phyloP scores from a whole-genome alignment of 1,284 basidiomycete genomes.

The Trametes polyzona region DNA sequence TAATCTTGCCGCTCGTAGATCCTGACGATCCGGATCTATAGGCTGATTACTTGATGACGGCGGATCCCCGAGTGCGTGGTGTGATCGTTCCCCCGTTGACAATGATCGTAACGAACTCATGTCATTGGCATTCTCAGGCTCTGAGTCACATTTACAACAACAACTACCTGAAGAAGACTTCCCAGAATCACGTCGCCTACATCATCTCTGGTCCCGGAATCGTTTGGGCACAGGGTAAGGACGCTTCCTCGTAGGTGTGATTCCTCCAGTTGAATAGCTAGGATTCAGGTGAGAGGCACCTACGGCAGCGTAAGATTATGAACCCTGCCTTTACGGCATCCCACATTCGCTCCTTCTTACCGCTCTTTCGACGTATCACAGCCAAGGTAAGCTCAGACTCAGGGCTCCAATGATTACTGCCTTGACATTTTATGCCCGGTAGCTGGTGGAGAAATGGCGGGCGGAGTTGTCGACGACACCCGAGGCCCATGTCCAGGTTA shows the following conservation, averaged over 20 bases:
- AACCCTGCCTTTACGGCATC: constrained; percentile 32
- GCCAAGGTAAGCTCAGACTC: constrained; percentile 22
- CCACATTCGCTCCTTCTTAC: constrained; percentile 28
- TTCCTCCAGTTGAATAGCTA: neutral
- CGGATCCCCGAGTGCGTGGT: constrained; percentile 16
- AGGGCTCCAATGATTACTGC: too few species aligned
- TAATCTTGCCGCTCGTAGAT: too few species aligned
- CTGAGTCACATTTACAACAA: constrained; percentile 34
- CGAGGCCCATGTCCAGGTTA: constrained; percentile 11
- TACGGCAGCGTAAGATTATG: constrained; percentile 36
- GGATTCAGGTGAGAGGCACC: constrained; percentile 25
- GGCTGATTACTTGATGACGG: constrained; percentile 17
- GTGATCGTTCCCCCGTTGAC: too few species aligned
- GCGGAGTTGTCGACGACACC: constrained; percentile 4
- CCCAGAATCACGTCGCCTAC: constrained; percentile 12
- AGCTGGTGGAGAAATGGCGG: constrained; percentile 27
- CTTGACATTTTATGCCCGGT: neutral
- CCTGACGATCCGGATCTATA: neutral
- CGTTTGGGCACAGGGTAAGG: constrained; percentile 23
- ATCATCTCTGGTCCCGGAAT: constrained; percentile 26
- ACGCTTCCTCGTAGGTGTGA: neutral
- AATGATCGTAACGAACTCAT: neutral
- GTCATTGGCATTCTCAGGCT: constrained; percentile 22
- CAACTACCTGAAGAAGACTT: constrained; percentile 26
- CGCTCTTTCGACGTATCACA: constrained; percentile 23